Base-by-base conservation (phyloP, 306 rosid species). In the Citrullus colocynthis region DNA sequence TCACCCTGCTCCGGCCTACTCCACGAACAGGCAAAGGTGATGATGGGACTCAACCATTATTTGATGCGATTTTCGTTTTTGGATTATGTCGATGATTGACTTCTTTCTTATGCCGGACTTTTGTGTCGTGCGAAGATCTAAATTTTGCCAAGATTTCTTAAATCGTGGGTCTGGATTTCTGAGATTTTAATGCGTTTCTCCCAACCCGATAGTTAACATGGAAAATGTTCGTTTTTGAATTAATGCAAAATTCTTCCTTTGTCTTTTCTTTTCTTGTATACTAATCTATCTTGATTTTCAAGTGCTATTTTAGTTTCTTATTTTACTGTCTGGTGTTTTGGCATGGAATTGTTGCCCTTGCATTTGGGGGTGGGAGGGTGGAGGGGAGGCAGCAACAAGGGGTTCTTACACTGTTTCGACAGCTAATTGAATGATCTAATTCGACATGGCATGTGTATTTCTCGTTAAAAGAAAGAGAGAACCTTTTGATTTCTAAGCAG, bases 11-110 rank as follows among this genome's bases (percentile, higher is more conserved):
- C 57, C 55, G 39, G 34, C 37, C 7, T 57, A 79, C 51, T 34
- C 81, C 8, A 7, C 64, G 30, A n/a, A 55, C 66, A 55, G 76
- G 66, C 76, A 55, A 66, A 79, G 81, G 81, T 79, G 41, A 67
- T 21, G 21, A 14, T 54, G 42, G 21, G 16, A 54, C 6, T 13
- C 6, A 1, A 48, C 42, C 16, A 21, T 67, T 21, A 3, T 66
- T 67, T 66, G 2, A 24, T 28, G 14, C 60, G 11, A 49, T 52
- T 6, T 54, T 54, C 13, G 5, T 78, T 2, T n/a, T 36, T 78
- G 9, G 36, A 34, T 36, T 64, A 34, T 64, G 2, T 64, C 12
- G 44, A 3, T 7, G 42, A 36, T 78, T 78, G 28, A 24, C 49
- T 20, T 11, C 28, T 52, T 75, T 75, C 54, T 37, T 54, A 1